Evolutionary conservation across 2,329 filamentous ascomycete genomes (phyloP).

Genomic region (Ceratocystis albifundus): DNA sequence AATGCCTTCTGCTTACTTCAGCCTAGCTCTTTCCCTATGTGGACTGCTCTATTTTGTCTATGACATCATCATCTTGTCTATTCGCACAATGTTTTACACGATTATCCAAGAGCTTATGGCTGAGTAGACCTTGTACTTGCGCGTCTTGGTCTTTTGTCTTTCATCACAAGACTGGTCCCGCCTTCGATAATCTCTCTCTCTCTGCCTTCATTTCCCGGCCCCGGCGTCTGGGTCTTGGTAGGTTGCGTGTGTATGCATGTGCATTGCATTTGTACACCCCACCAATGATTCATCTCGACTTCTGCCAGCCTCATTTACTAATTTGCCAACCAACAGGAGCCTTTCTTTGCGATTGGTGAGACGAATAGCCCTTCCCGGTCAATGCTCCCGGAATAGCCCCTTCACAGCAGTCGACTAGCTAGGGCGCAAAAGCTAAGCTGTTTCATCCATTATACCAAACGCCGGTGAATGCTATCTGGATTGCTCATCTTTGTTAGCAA

Average conservation of each 20-base stretch:
- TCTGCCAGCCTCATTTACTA: background rate
- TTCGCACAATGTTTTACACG: background rate
- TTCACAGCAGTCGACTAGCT: too few relatives aligned
- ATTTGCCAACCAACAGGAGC: background rate
- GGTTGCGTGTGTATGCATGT: background rate
- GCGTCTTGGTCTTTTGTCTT: background rate
- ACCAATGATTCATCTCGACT: background rate
- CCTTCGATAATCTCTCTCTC: background rate
- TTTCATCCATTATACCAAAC: background rate
- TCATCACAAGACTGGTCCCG: background rate
- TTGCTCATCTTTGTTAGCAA: background rate
- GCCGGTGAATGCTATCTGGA: background rate
- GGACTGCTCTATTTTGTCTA: conserved; percentile 11
- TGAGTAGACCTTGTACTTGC: background rate
- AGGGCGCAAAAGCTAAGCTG: background rate
- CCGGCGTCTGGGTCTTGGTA: background rate
- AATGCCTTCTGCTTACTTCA: conserved; percentile 11
- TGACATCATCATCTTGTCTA: background rate
- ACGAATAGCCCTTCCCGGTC: background rate
- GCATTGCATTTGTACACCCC: background rate
- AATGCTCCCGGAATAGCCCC: background rate
- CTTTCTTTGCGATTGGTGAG: background rate
- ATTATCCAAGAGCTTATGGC: background rate
- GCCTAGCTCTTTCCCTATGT: background rate
- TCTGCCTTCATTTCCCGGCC: too few relatives aligned